phyloP scores from a whole-genome alignment of 2,329 filamentous ascomycete species.

The Leptographium procerum region DNA sequence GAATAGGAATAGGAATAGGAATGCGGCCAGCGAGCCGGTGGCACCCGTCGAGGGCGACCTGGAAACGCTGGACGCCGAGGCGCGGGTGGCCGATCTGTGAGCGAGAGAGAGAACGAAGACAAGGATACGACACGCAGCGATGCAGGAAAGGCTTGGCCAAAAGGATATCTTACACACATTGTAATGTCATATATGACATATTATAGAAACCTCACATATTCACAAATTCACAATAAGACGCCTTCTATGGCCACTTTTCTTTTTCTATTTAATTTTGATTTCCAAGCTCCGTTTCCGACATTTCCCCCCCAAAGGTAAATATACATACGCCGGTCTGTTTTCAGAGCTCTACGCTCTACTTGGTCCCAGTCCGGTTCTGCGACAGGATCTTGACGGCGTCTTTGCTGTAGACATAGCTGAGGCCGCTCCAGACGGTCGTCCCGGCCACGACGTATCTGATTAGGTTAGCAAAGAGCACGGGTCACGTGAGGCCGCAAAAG shows the following conservation, averaged over 20 bases:
- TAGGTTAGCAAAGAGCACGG: neutral
- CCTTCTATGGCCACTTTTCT: too few relatives aligned
- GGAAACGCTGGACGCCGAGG: constrained; percentile 28
- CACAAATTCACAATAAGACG: too few relatives aligned
- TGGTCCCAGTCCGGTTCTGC: constrained; percentile 10
- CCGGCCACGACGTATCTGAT: constrained; percentile 68
- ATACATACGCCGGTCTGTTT: too few relatives aligned
- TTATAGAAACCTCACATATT: too few relatives aligned
- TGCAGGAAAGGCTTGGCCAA: too few relatives aligned
- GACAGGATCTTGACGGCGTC: constrained; percentile 80
- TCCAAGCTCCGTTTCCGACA: too few relatives aligned
- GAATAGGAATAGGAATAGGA: too few relatives aligned
- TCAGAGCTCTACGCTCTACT: too few relatives aligned
- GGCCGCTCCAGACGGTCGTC: constrained; percentile 87
- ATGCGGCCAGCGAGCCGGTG: neutral
- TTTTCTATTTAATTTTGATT: too few relatives aligned
- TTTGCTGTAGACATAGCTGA: constrained; percentile 84
- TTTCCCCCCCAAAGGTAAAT: too few relatives aligned
- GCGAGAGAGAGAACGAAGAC: neutral
- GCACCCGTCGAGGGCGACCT: constrained; percentile 21
- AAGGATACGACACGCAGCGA: neutral
- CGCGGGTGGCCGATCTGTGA: constrained; percentile 25
- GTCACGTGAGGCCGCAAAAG: neutral
- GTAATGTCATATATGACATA: too few relatives aligned
- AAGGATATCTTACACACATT: too few relatives aligned